Conservation (phyloP, 805 yeast species). For the Peterozyma toletana region DNA sequence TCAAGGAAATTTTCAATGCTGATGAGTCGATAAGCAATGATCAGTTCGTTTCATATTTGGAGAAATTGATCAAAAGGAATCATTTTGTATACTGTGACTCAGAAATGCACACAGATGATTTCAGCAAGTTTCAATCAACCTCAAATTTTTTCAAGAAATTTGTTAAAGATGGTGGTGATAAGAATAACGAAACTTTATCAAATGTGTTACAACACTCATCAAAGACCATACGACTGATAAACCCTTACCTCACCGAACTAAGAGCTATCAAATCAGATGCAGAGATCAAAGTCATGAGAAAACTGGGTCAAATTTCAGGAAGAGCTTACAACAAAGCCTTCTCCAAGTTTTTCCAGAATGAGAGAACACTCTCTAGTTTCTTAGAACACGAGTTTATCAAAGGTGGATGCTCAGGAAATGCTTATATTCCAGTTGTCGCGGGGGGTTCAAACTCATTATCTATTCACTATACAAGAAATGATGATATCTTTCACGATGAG, state of each 20-base stretch:
- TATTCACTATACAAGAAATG: conserved; percentile 91
- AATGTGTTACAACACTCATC: conserved; percentile 18
- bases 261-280: conserved; percentile 69
- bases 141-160: conserved; percentile 10
- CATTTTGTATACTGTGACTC: conserved; percentile 50
- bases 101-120: conserved; percentile 9
- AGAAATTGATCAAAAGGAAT: conserved; percentile 38
- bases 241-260: conserved; percentile 33
- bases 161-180: background rate
- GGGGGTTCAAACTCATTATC: conserved; percentile 86
- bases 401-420: conserved; percentile 86
- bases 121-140: conserved; percentile 16
- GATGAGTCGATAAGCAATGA: conserved; percentile 58
- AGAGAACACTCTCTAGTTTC: conserved; percentile 71
- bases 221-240: conserved; percentile 35
- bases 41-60: conserved; percentile 33
- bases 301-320: conserved; percentile 77
- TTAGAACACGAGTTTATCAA: conserved; percentile 75
- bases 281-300: conserved; percentile 74
- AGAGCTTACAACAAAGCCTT: conserved; percentile 80
- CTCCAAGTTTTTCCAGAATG: conserved; percentile 58
- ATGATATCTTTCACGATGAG: conserved; percentile 66
- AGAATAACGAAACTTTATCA: conserved; percentile 17
- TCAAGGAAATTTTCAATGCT: conserved; percentile 77
- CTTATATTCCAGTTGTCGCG: conserved; percentile 95